phyloP scores from a whole-genome alignment of 116 monocot genomes.

The Posidonia oceanica region DNA sequence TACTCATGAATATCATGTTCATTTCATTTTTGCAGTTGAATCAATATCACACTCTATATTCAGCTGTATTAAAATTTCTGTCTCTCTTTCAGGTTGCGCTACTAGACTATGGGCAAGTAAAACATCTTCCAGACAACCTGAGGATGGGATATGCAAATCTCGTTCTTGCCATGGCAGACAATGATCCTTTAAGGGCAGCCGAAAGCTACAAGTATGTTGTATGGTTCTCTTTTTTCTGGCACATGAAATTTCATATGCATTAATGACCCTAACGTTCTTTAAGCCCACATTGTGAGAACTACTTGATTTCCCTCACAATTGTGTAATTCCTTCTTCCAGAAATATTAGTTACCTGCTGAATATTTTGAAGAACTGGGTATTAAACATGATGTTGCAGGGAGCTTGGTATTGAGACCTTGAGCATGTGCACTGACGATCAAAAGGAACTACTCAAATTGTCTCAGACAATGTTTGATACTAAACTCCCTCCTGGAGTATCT shows the following conservation, averaged over 20 bases:
- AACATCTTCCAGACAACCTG: slow-evolving; percentile 67
- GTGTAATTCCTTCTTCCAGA: no score
- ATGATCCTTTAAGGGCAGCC: slow-evolving; percentile 36
- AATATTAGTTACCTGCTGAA: no score
- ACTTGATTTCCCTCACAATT: no score
- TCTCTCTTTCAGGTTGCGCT: slow-evolving; percentile 66
- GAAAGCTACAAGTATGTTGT: slow-evolving; percentile 60
- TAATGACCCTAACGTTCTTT: no score
- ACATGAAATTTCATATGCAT: no score
- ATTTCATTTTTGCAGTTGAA: no score
- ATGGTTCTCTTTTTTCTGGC: neutral
- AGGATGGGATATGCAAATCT: slow-evolving; percentile 91
- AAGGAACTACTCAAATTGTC: slow-evolving; percentile 50
- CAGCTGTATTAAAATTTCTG: no score
- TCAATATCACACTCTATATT: no score
- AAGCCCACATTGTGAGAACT: no score
- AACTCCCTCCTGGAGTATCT: slow-evolving; percentile 63
- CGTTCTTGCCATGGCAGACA: slow-evolving; percentile 71
- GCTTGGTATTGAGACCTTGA: slow-evolving; percentile 64
- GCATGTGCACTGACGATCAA: slow-evolving; percentile 26
- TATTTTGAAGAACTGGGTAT: neutral
- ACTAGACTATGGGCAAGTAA: slow-evolving; percentile 96
- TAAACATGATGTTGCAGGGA: slow-evolving; percentile 33
- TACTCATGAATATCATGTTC: no score
- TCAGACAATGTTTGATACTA: slow-evolving; percentile 78